Base-by-base conservation (phyloP, 2,329 filamentous ascomycete genomes). In the Lizonia empirigonia region DNA sequence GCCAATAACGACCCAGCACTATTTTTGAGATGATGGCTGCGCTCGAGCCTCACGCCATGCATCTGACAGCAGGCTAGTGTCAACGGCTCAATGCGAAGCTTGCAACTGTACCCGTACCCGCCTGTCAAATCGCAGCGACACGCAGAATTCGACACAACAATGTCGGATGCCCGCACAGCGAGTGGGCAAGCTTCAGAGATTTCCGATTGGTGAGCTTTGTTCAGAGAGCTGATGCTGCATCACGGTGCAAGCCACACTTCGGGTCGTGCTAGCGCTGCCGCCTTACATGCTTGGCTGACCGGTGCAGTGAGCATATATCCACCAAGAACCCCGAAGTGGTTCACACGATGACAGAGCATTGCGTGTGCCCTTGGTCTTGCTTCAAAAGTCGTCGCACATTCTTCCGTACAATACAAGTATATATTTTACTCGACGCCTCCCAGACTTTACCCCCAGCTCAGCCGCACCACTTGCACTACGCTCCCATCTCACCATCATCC, bases 261-360 rank as follows among this genome's bases (percentile, higher is more conserved):
- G 50, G 40, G 24, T 39, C 22, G 24, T 30, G 37, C 44, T 56
- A 56, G 56, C 34, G 46, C 27, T 53, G 56, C 56, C 56, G 54
- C 47, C 50, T 49, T 59, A 52, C 46, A 56, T 47, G 50, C 36
- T 52, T 40, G 34, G 41, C 35, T 36, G 37, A 38, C 51, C 45
- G 38, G 20, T 30, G 37, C 29, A 23, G 34, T 36, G 35, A 20
- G 15, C 45, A 53, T 37, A 46, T 51, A 51, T 40, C 39, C 27
- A 49, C 19, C 35, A 29, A 34, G 36, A 40, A 44, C 23, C 32
- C 39, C 35, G 27, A 41, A n/a, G 18, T 24, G 16, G 49, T 42
- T 34, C 37, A 41, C 38, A 38, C 16, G 42, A 33, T 38, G 19
- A 34, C 29, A 23, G 32, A 29, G 8, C 42, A 15, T 52, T 24